Base-by-base conservation (phyloP, 2,329 filamentous ascomycete genomes). In the Triangularia setosa region DNA sequence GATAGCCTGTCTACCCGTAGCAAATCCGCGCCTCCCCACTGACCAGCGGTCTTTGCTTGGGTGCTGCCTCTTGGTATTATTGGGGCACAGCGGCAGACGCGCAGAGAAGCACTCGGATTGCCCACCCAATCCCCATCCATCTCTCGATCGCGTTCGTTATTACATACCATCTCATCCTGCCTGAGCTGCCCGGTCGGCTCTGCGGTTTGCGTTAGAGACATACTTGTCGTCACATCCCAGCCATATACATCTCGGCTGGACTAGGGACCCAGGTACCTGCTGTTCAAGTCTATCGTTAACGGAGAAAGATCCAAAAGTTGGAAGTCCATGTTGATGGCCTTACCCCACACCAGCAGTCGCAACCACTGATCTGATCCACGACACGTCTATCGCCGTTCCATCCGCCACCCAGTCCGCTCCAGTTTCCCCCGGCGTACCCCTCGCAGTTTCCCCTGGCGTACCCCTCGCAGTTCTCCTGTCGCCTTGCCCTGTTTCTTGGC, bases 281-380 rank as follows among this genome's bases (percentile, higher is more conserved):
- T 63, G 28, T 30, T 58, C 54, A 55, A 33, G 35, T 62, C 63
- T 44, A 24, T 52, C 57, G 62, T 64, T 56, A 55, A 53, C 62
- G 33, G 58, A 11, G n/a, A 58, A 52, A 52, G 18, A 48, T 69
- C 68, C 69, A 55, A 55, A 55, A 55, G 52, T 27, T 55, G n/a
- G 25, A 55, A 28, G 52, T 55, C 63, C 68, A 67, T 61, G 61
- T 71, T 71, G 70, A 65, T 69, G 68, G 66, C 63, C 68, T 40
- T 70, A 67, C 67, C 71, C 72, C 69, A 69, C 70, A 69, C 64
- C 60, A 53, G 64, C 68, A 69, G 69, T 70, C 70, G 68, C 69
- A 71, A 67, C 64, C 65, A 66, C 67, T 72, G 70, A 70, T 68
- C 69, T 68, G 65, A 67, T 68, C 70, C 65, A 69, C 70, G 68